Percentiles rank a stretch among this genome's conserved stretches.
phyloP scores from a whole-genome alignment of 2,329 filamentous ascomycete species.

The Epichloe glyceriae region DNA sequence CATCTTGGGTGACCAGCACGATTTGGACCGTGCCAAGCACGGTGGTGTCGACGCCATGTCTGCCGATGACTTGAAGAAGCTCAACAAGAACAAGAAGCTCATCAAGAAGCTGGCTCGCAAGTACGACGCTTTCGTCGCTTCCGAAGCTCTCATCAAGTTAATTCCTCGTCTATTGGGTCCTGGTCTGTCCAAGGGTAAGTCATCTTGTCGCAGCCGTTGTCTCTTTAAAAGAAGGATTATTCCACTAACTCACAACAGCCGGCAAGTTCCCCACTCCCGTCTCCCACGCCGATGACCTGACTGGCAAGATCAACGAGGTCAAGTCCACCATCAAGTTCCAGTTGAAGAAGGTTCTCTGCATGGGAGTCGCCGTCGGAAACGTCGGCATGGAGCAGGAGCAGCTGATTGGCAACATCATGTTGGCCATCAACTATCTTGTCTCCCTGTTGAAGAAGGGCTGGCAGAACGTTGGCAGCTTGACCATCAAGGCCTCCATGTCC shows the following conservation, averaged over 20 bases:
- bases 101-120: slow-evolving; percentile 99
- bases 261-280: slow-evolving; percentile 99
- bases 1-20: slow-evolving; percentile 69
- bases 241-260: slow-evolving; percentile 39
- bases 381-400: slow-evolving; percentile 95
- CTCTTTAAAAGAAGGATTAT: neutral
- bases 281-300: slow-evolving; percentile 90
- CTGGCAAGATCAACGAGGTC: slow-evolving; percentile 94
- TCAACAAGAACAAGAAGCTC: slow-evolving; percentile 99
- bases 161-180: slow-evolving; percentile 98
- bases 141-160: slow-evolving; percentile 97
- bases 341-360: slow-evolving; percentile 99
- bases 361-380: slow-evolving; percentile 98
- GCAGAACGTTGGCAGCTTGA: slow-evolving; percentile 99
- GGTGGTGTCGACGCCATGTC: slow-evolving; percentile 97
- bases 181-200: slow-evolving; percentile 89
- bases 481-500: slow-evolving; percentile 99
- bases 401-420: slow-evolving; percentile 97
- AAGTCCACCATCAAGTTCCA: slow-evolving; percentile 99
- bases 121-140: slow-evolving; percentile 98
- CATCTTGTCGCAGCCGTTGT: slow-evolving; percentile 13
- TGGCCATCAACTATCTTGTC: slow-evolving; percentile 99
- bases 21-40: slow-evolving; percentile 99
- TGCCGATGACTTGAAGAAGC: slow-evolving; percentile 98
- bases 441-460: slow-evolving; percentile 99